Percentiles rank a stretch among this genome's conserved stretches.
Evolutionary conservation across 441 rosid species (phyloP).

Genomic region (Erodium moschatum): DNA sequence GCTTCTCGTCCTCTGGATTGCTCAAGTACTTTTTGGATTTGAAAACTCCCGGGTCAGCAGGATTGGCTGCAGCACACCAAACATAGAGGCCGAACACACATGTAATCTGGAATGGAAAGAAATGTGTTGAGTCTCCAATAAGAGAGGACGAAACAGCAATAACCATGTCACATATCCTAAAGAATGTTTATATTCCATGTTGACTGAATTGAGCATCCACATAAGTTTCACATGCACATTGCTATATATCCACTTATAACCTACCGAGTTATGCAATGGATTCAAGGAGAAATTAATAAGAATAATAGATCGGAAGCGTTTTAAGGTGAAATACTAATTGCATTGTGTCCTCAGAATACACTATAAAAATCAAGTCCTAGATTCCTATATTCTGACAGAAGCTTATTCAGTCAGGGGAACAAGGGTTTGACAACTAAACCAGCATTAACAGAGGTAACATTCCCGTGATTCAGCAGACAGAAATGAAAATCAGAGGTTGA

Average conservation of each 20-base stretch:
- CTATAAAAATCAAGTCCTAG: not conserved
- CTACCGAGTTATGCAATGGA: not conserved
- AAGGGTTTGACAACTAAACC: not conserved
- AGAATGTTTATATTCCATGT: not conserved
- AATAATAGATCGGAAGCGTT: no score
- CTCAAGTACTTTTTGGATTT: conserved; percentile 77
- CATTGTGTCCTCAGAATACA: not conserved
- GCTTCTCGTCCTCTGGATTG: conserved; percentile 44
- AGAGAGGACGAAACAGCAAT: not conserved
- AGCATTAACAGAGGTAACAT: not conserved
- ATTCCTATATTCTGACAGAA: not conserved
- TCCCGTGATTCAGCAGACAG: not conserved
- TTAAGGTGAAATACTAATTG: not conserved
- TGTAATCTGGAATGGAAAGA: conserved; percentile 38
- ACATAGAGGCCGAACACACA: conserved; percentile 81
- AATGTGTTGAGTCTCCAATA: not conserved
- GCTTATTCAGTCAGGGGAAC: not conserved
- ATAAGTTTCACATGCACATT: not conserved
- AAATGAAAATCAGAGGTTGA: not conserved
- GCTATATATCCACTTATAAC: not conserved
- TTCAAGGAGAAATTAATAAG: not conserved
- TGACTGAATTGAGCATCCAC: not conserved
- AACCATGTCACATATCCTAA: not conserved
- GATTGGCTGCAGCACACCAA: conserved; percentile 97
- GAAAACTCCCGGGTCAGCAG: conserved; percentile 85